Evolutionary conservation across 2,329 filamentous ascomycete species (phyloP).

Genomic region (Pseudogymnoascus sp.): DNA sequence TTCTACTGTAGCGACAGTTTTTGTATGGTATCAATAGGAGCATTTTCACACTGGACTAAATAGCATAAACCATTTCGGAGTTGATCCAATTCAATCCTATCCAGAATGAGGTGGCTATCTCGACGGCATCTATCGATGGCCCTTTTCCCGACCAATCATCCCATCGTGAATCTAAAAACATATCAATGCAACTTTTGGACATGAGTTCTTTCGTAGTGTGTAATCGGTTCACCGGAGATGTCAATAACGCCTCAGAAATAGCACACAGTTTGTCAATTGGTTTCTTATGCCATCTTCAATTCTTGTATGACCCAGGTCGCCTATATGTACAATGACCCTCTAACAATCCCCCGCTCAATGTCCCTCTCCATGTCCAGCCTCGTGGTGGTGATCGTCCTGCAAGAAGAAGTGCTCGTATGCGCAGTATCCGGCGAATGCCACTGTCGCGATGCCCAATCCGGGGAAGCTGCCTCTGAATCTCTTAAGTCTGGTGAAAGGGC

Average conservation of each 20-base stretch:
- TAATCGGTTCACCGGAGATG: background rate
- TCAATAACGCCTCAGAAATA: background rate
- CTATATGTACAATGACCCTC: conserved; percentile 33
- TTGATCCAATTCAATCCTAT: background rate
- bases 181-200: background rate
- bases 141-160: background rate
- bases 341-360: conserved; percentile 37
- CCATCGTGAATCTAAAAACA: background rate
- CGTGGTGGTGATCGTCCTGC: conserved; percentile 56
- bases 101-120: background rate
- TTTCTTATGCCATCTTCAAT: conserved; percentile 14
- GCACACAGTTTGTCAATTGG: background rate
- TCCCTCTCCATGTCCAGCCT: conserved; percentile 42
- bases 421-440: conserved; percentile 85
- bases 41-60: background rate
- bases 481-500: conserved; percentile 80
- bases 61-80: background rate
- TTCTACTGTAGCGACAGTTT: background rate
- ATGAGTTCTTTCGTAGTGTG: background rate
- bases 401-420: conserved; percentile 83
- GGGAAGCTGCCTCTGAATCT: conserved; percentile 82
- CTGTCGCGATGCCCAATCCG: conserved; percentile 83
- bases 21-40: background rate
- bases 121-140: too few species aligned
- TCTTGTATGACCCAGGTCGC: conserved; percentile 9